phyloP scores from a whole-genome alignment of 768 basidiomycete species.

The Suillus paluster region DNA sequence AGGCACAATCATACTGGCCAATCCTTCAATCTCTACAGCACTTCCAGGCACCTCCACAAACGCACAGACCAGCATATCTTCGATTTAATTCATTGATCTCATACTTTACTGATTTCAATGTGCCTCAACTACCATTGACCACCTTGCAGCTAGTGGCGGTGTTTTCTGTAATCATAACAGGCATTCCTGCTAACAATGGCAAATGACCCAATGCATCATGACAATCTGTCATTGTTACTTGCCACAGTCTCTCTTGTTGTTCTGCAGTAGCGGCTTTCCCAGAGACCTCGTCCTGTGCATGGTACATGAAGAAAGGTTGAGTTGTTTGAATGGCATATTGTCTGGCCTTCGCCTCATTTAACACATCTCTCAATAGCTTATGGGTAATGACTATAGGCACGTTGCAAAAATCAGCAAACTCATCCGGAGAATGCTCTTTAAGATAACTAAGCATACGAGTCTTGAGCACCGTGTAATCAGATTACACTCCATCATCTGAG shows the following conservation, averaged over 20 bases:
- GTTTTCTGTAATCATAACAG: not conserved
- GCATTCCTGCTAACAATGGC: not conserved
- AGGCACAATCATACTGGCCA: not conserved
- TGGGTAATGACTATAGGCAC: no score
- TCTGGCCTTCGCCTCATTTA: no score
- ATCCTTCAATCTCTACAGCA: not conserved
- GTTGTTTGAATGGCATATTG: no score
- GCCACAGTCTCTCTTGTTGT: not conserved
- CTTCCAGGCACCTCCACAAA: not conserved
- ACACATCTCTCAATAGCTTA: no score
- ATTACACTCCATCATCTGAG: no score
- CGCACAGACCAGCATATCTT: not conserved
- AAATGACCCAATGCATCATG: not conserved
- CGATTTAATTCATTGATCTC: not conserved
- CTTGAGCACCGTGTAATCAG: no score
- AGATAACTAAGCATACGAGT: not conserved
- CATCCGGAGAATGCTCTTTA: accelerated
- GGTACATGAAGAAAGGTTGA: no score
- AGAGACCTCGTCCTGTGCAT: no score
- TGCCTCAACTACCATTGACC: not conserved
- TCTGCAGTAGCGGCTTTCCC: no score
- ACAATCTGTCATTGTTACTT: not conserved
- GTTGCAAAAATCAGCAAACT: no score
- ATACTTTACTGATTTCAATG: not conserved
- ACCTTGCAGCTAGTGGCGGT: not conserved